Evolutionary conservation across 2,329 filamentous ascomycete species (phyloP).

Genomic region (Fusarium sambucinum): DNA sequence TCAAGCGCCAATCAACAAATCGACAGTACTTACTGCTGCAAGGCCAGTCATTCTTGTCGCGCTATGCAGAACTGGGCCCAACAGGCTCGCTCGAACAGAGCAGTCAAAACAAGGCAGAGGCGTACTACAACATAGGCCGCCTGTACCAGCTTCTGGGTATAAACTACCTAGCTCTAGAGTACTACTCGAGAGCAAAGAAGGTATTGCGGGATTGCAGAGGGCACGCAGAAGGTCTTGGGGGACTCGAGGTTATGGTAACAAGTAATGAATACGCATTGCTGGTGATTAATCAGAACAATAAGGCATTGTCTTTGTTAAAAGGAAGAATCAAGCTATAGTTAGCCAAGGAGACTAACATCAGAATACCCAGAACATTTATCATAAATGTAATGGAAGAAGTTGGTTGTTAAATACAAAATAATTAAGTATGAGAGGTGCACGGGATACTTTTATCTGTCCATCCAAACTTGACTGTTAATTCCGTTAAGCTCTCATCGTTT

Average conservation of each 20-base stretch:
- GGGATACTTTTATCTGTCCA: neutral
- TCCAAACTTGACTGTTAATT: neutral
- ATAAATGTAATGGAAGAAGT: neutral
- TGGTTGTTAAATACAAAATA: neutral
- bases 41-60: constrained; percentile 80
- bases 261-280: constrained; percentile 52
- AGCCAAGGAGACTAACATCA: neutral
- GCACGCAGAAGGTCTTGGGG: constrained; percentile 18
- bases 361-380: neutral
- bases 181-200: constrained; percentile 67
- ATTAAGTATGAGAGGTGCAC: too few relatives aligned
- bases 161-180: constrained; percentile 72
- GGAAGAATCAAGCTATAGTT: constrained; percentile 40
- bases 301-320: constrained; percentile 49
- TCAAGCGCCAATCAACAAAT: constrained; percentile 92
- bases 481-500: neutral
- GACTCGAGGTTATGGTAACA: constrained; percentile 49
- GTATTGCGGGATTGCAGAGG: constrained; percentile 1
- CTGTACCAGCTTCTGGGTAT: constrained; percentile 55
- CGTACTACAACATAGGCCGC: constrained; percentile 56
- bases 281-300: constrained; percentile 49
- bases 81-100: neutral
- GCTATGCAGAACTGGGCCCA: constrained; percentile 48
- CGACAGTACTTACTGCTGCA: constrained; percentile 89
- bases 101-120: constrained; percentile 46